phyloP scores from a whole-genome alignment of 352 stramenopile species.

The Globisporangium paroecandrum region DNA sequence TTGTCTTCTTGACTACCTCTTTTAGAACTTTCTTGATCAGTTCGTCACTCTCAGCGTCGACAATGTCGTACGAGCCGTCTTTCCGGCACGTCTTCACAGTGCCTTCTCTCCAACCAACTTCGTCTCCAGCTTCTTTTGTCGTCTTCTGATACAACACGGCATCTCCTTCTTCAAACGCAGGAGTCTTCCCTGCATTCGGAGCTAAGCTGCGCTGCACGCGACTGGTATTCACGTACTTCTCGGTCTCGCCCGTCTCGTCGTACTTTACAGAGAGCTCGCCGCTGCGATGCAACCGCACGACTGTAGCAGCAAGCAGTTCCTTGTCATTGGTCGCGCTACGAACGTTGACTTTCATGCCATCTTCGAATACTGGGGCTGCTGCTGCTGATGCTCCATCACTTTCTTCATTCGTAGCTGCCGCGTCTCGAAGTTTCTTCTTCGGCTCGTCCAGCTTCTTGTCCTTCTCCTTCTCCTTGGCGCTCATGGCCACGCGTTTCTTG shows the following conservation, averaged over 20 bases:
- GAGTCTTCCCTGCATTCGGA: background rate
- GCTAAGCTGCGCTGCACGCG: conserved; percentile 5
- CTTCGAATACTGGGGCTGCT: background rate
- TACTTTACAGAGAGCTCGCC: conserved; percentile 38
- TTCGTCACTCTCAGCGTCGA: conserved; percentile 28
- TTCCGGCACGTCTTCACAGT: conserved; percentile 28
- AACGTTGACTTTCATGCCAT: conserved; percentile 15
- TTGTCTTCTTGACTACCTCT: conserved; percentile 18
- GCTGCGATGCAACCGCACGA: conserved; percentile 38
- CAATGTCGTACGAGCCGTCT: conserved; percentile 30
- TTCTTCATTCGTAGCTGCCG: background rate
- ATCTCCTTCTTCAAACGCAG: conserved; percentile 21
- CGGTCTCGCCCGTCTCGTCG: conserved; percentile 23
- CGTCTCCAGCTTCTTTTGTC: conserved; percentile 2
- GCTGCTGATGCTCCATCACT: background rate
- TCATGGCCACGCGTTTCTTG: conserved; percentile 11
- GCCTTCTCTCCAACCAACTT: conserved; percentile 27
- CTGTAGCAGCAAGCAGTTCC: conserved; percentile 15
- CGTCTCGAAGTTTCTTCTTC: conserved; percentile 1
- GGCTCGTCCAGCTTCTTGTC: background rate
- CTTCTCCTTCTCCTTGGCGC: conserved; percentile 8
- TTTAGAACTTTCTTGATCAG: conserved; percentile 29
- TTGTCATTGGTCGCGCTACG: conserved; percentile 12
- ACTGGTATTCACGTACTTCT: conserved; percentile 31
- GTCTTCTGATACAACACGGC: conserved; percentile 19